These are phyloP conservation scores for Mycena belliarum DNA, from an alignment of 768 basidiomycete species.

Conservation along the genomic window DNA sequence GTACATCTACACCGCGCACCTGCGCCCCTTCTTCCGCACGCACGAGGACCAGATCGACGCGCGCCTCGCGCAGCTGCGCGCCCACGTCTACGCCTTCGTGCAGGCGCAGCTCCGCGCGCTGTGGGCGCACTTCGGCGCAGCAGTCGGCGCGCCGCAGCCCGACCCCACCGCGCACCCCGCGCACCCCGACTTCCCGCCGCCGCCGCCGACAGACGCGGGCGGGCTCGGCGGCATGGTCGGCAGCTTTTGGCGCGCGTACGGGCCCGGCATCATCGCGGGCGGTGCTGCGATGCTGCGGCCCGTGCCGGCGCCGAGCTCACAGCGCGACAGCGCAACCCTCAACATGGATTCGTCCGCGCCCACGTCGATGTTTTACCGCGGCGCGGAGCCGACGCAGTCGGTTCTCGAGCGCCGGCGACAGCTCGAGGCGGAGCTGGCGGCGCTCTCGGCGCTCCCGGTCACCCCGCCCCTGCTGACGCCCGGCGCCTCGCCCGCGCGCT, in stretches of 20 bases:
- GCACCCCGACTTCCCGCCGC: constrained; percentile 20
- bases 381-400: constrained; percentile 25
- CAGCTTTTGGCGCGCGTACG: constrained; percentile 74
- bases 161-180: constrained; percentile 16
- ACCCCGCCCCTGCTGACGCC: constrained; percentile 20
- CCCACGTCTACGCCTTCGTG: constrained; percentile 58
- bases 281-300: constrained; percentile 65
- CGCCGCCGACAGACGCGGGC: constrained; percentile 2
- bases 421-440: constrained; percentile 60
- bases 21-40: constrained; percentile 79
- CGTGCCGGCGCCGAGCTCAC: constrained; percentile 40
- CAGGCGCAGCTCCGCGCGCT: constrained; percentile 62
- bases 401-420: constrained; percentile 48
- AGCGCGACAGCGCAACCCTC: constrained; percentile 25
- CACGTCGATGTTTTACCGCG: constrained; percentile 24
- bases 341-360: constrained; percentile 30
- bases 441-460: constrained; percentile 36
- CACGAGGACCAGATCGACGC: constrained; percentile 88
- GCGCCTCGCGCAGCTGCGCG: constrained; percentile 65
- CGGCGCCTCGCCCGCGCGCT: constrained; percentile 28
- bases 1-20: constrained; percentile 76
- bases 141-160: constrained; percentile 43
- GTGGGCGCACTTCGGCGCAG: constrained; percentile 64
- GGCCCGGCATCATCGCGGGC: constrained; percentile 67
- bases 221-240: constrained; percentile 40